Evolutionary conservation across 371 early-diverging fungal genomes (phyloP), one percentile per base, ranked within the genome.

Genomic region (Apophysomyces sp.): DNA sequence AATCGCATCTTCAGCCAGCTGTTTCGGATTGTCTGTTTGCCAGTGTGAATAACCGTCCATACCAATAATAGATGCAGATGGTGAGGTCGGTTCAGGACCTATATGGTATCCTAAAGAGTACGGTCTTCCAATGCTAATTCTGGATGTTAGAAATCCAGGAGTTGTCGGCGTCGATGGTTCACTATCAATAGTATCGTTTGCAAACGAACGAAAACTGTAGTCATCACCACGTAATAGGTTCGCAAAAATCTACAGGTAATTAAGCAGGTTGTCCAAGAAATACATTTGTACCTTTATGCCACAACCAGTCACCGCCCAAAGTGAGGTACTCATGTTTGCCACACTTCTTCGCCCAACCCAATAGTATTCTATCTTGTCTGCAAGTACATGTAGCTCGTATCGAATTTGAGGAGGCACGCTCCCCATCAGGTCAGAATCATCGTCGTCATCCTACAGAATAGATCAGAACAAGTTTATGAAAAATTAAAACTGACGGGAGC

Each of bases 251-350:
- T 84, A 54, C 13, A 37, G 29, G 56, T 29, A n/a, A 34, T 9
- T 29, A 15, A 18, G n/a, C 4, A 26, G n/a, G 29, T 2, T 44
- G 29, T 29, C 8, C 21, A 21, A 37, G 4, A 9, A 34, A 7
- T 1, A 13, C 40, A 29, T 36, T 66, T n/a, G n/a, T 74, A 92
- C 89, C 81, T 86, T 92, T 29, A 88, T 68, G 6, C 85, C 83
- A 36, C 75, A 66, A 26, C 89, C 92, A 71, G 89, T 86, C 24
- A 86, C 86, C 4, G 84, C 83, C 92, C 94, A 94, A 37, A 94
- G 55, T 1, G 93, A 89, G 36, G 84, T 87, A 18, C 74, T 72
- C 16, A 88, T 53, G 41, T 83, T 82, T 31, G 84, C 85, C 32
- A 84, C 61, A 32, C 83, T 68, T 37, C 81, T 82, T 40, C 78